Evolutionary conservation across 2,329 filamentous ascomycete species (phyloP).

Genomic region (Talaromyces rugulosus): DNA sequence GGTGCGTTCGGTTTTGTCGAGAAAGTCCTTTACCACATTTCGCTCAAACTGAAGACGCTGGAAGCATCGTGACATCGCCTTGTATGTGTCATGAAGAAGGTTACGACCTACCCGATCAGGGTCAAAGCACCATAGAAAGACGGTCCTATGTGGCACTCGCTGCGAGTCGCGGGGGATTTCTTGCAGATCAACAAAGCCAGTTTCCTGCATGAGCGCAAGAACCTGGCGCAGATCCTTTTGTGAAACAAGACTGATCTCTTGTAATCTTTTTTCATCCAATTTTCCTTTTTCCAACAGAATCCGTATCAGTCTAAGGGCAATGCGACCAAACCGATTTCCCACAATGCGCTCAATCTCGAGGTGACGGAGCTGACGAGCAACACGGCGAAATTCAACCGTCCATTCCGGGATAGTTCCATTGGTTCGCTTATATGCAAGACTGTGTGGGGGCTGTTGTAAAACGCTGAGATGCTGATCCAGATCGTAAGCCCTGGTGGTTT

Average conservation of each 20-base stretch:
- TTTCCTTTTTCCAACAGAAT: conserved; percentile 85
- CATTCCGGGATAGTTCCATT: conserved; percentile 63
- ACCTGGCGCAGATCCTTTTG: conserved; percentile 80
- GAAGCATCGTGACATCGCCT: conserved; percentile 78
- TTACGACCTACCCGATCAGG: conserved; percentile 64
- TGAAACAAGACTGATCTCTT: conserved; percentile 74
- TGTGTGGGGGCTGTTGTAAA: conserved; percentile 43
- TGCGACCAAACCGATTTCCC: conserved; percentile 68
- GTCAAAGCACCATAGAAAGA: conserved; percentile 93
- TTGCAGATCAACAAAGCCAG: conserved; percentile 84
- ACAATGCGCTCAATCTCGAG: conserved; percentile 79
- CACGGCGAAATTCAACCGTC: conserved; percentile 74
- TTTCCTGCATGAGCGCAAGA: conserved; percentile 79
- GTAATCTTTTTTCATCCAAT: conserved; percentile 87
- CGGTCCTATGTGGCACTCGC: conserved; percentile 73
- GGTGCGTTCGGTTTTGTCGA: conserved; percentile 76
- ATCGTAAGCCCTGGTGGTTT: conserved; percentile 19
- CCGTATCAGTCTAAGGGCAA: conserved; percentile 76
- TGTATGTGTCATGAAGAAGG: conserved; percentile 78
- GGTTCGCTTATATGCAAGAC: conserved; percentile 32
- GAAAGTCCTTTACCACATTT: conserved; percentile 64
- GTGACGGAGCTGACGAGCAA: conserved; percentile 68
- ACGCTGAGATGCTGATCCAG: conserved; percentile 43
- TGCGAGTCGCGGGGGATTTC: conserved; percentile 88
- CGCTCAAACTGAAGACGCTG: conserved; percentile 77